Percentiles rank a stretch among this genome's conserved stretches.
These are phyloP conservation scores for Fusarium virguliforme DNA, from an alignment of 2,329 filamentous ascomycete species.

Conservation along the genomic window DNA sequence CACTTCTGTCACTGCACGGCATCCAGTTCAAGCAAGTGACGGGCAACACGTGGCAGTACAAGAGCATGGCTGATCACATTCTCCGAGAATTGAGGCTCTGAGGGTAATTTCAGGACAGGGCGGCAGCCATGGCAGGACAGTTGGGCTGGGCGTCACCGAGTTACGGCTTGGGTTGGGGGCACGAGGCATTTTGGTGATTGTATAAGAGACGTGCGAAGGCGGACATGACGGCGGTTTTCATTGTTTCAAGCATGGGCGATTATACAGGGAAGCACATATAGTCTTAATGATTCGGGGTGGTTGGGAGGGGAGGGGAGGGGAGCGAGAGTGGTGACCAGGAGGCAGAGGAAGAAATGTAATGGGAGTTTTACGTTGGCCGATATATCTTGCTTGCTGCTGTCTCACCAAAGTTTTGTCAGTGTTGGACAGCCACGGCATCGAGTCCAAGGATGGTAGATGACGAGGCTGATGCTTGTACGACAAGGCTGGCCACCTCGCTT, in stretches of 20 bases:
- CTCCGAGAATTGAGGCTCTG: slow-evolving; percentile 87
- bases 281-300: slow-evolving; percentile 48
- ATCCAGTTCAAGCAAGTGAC: slow-evolving; percentile 98
- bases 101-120: slow-evolving; percentile 39
- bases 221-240: slow-evolving; percentile 32
- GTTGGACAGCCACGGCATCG: slow-evolving; percentile 16
- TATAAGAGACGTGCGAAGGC: slow-evolving; percentile 40
- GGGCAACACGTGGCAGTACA: slow-evolving; percentile 98
- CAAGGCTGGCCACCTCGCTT: slow-evolving; percentile 37
- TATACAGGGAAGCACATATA: slow-evolving; percentile 48
- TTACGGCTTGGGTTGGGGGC: slow-evolving; percentile 26
- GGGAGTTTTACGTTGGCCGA: slow-evolving; percentile 34
- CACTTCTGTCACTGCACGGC: slow-evolving; percentile 90
- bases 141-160: slow-evolving; percentile 26
- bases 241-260: slow-evolving; percentile 43
- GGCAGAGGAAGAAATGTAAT: slow-evolving; percentile 44
- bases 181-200: slow-evolving; percentile 40
- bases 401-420: background rate
- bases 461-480: slow-evolving; percentile 37
- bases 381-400: background rate
- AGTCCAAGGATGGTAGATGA: slow-evolving; percentile 34
- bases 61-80: slow-evolving; percentile 98
- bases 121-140: slow-evolving; percentile 12
- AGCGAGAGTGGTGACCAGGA: slow-evolving; percentile 5
- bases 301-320: slow-evolving; percentile 10